phyloP scores from a whole-genome alignment of 2,329 filamentous ascomycete genomes.

The Xylariaceae sp. region DNA sequence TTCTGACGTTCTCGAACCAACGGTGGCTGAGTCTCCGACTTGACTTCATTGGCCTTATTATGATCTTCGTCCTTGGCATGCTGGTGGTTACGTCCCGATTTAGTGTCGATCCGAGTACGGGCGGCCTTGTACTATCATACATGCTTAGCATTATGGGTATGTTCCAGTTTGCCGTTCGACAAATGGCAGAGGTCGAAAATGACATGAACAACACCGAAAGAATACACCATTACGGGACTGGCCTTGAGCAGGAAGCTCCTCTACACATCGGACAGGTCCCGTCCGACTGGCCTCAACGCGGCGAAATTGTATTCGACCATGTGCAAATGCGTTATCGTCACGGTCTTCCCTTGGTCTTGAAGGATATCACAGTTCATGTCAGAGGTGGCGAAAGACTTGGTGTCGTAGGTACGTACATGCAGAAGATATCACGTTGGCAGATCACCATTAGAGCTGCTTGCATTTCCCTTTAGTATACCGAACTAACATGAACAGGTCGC shows the following conservation, averaged over 20 bases:
- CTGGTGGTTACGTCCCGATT: slow-evolving; percentile 90
- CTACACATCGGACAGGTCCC: slow-evolving; percentile 71
- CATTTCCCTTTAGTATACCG: too few species aligned
- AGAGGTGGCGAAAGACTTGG: slow-evolving; percentile 73
- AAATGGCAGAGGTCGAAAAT: slow-evolving; percentile 93
- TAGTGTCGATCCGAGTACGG: slow-evolving; percentile 76
- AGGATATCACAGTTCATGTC: slow-evolving; percentile 68
- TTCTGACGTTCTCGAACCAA: slow-evolving; percentile 91
- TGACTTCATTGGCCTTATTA: slow-evolving; percentile 74
- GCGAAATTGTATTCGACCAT: slow-evolving; percentile 72
- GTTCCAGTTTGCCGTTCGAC: slow-evolving; percentile 94
- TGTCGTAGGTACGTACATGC: too few species aligned
- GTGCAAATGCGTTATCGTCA: slow-evolving; percentile 76
- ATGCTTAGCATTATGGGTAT: slow-evolving; percentile 91
- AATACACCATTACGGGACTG: slow-evolving; percentile 80
- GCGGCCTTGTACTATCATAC: slow-evolving; percentile 85
- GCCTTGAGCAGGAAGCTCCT: slow-evolving; percentile 86
- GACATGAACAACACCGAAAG: slow-evolving; percentile 97
- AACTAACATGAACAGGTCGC: too few species aligned
- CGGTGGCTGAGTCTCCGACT: slow-evolving; percentile 85
- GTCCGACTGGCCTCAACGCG: slow-evolving; percentile 77
- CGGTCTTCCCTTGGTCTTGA: slow-evolving; percentile 68
- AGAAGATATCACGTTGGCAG: too few species aligned
- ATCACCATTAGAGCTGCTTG: too few species aligned
- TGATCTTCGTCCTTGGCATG: slow-evolving; percentile 86